Evolutionary conservation across 2,329 filamentous ascomycete species (phyloP), one percentile per base, ranked within the genome.

Genomic region (Phaeosphaeriaceae sp.): DNA sequence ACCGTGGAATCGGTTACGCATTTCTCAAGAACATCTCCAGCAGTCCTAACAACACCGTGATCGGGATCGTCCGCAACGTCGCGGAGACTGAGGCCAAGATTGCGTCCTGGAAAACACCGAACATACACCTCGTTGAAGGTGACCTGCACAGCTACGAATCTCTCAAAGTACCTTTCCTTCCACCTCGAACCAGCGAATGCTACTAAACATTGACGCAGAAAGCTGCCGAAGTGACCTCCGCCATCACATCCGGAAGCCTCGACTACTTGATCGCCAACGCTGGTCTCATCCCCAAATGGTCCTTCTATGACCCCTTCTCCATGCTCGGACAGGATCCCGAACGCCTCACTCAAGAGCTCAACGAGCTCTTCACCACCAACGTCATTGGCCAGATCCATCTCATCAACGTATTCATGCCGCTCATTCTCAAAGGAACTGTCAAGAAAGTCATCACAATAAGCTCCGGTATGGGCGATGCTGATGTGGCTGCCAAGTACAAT

Each of bases 381-480:
- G 63, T 78, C 48, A 60, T 60, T 1, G 72, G 73, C n/a, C 63
- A 66, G n/a, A 48, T 79, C 9, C 72, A 72, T 53, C 56, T 70
- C 0, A 74, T 76, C 48, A 80, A 78, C 49, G 68, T 72, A 3
- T 81, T 81, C 63, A 57, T 82, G 1, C 79, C 79, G 0, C 69
- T 82, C 21, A 63, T 83, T 24, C 63, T 72, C 17, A 77, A 76
- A 31, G 76, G 78, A 3, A 49, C 33, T 53, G 50, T 48, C 48
- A 82, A 82, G 68, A 82, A 82, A 63, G 76, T 82, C 53, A 63
- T 80, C 6, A 66, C 76, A 19, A 76, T 83, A 22, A 76, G 77
- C 20, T 76, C 61, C 10, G 78, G 68, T 9, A 68, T 78, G 59
- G 79, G 72, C 0, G 78, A 80, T 53, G 53, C 70, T 1, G 64